Conservation (phyloP, 805 yeast genomes). For the Hanseniaspora vineae region DNA sequence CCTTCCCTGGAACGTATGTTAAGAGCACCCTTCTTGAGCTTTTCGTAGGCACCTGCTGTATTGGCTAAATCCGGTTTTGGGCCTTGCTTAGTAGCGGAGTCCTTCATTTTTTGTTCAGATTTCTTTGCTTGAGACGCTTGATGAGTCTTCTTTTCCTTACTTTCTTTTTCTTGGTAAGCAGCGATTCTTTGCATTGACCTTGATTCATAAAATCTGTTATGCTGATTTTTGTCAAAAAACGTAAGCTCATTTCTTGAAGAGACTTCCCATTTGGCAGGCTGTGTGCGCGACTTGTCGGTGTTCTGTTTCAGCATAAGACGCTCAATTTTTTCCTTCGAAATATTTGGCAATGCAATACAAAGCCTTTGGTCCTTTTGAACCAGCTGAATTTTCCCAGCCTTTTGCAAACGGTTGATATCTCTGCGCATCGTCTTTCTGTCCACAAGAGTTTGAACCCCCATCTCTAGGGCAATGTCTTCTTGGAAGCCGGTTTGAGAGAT, state of each 20-base stretch:
- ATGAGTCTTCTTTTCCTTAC: background rate
- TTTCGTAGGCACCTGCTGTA: background rate
- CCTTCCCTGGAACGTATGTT: conserved; percentile 29
- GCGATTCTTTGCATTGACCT: conserved; percentile 22
- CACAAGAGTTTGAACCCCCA: conserved; percentile 28
- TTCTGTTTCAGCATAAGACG: background rate
- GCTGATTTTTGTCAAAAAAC: conserved; percentile 21
- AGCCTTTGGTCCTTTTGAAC: conserved; percentile 1
- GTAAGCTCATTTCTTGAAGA: conserved; percentile 21
- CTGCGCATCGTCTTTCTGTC: conserved; percentile 43
- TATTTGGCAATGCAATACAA: conserved; percentile 1
- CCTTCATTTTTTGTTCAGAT: background rate
- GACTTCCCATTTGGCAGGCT: conserved; percentile 10
- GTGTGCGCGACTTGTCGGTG: background rate
- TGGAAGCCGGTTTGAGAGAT: conserved; percentile 28
- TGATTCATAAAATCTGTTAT: conserved; percentile 17
- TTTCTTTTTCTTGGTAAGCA: conserved; percentile 13
- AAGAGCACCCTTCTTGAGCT: background rate
- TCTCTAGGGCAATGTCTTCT: conserved; percentile 27
- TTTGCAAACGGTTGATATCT: conserved; percentile 28
- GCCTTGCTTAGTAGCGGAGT: no score
- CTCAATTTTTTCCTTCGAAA: conserved; percentile 2
- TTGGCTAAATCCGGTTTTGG: no score
- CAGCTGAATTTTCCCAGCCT: conserved; percentile 17
- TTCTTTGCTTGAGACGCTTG: background rate